Evolutionary conservation across 164 flowering plant species (phyloP), one percentile per base, ranked within the genome.

Genomic region (Tinospora cordifolia): DNA sequence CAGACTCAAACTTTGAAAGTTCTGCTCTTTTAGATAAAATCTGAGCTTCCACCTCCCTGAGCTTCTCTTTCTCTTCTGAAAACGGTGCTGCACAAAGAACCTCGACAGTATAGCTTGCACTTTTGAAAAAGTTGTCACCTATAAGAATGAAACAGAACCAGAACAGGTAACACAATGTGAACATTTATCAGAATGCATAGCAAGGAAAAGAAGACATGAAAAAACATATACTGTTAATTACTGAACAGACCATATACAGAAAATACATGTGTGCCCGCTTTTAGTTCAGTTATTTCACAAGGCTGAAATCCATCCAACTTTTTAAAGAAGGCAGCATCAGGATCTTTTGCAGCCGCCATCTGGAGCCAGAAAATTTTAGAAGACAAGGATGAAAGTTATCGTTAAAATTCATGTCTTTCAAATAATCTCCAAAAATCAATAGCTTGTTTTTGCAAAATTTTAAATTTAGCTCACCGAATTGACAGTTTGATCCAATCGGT

Each of bases 71-170:
- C 71, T 89, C 97, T 78, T 92, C 89, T 1, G 67, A 59, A 77
- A 85, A 92, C 51, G 88, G 80, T 57, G 85, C 89, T 73, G 93
- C 90, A 80, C 90, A 90, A 70, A 95, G 76, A 65, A 81, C 90
- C 82, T 95, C 98, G 41, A 95, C 88, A 21, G 83, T 86, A 81
- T 95, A 95, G 84, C 81, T 88, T 69, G 82, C 97, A 77, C 94
- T 89, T 76, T 81, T 95, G 70, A 92, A 95, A 74, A 95, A 95
- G 77, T 95, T 95, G 81, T 95, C 99, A 72, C 99, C 99, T 94
- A 54, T n/a, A 8, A 54, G 24, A n/a, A 54, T 21, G 73, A 17
- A 79, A 10, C 11, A 59, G 13, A 59, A 41, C 14, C 25, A 21
- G 21, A 54, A 19, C 36, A 30, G 2, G 36, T 30, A 54, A 54